These are phyloP conservation scores for Coriaria nepalensis DNA, from an alignment of 306 rosid genomes.

Conservation along the genomic window DNA sequence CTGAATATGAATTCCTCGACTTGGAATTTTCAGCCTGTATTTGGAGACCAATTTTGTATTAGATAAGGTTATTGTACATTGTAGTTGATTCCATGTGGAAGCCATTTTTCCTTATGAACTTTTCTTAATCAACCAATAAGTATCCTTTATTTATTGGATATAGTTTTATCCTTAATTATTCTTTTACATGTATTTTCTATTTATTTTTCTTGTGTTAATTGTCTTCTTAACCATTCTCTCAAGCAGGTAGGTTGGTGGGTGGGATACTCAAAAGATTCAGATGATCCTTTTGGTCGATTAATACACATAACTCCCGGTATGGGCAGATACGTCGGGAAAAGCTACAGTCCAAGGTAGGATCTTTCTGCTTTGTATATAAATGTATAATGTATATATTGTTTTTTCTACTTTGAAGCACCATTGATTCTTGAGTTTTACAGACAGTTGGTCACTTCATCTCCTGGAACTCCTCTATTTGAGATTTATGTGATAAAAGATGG, in stretches of 20 bases:
- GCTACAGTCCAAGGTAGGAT: slow-evolving; percentile 76
- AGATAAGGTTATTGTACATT: too few relatives aligned
- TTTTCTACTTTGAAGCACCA: slow-evolving; percentile 3
- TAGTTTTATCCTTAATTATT: too few relatives aligned
- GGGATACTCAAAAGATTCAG: slow-evolving; percentile 76
- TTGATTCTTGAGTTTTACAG: slow-evolving; percentile 42
- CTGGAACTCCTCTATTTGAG: slow-evolving; percentile 84
- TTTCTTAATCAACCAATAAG: too few relatives aligned
- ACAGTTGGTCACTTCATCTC: slow-evolving; percentile 67
- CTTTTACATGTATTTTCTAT: too few relatives aligned
- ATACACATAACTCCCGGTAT: slow-evolving; percentile 74
- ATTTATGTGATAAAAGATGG: slow-evolving; percentile 71
- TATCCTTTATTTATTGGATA: too few relatives aligned
- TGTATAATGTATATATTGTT: slow-evolving; percentile 7
- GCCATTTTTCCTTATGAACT: too few relatives aligned
- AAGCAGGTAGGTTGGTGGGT: slow-evolving; percentile 99
- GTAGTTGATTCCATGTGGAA: too few relatives aligned
- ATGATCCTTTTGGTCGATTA: slow-evolving; percentile 83
- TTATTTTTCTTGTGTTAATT: slow-evolving; percentile 1
- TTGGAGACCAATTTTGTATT: too few relatives aligned
- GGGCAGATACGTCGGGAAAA: slow-evolving; percentile 75
- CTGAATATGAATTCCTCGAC: too few relatives aligned
- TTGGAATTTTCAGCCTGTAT: too few relatives aligned
- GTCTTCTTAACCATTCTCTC: slow-evolving; percentile 15
- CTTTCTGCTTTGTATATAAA: slow-evolving; percentile 3